Percentiles rank a stretch among this genome's conserved stretches.
Conservation (phyloP, 768 basidiomycete species). For the Tephrocybe sp. region DNA sequence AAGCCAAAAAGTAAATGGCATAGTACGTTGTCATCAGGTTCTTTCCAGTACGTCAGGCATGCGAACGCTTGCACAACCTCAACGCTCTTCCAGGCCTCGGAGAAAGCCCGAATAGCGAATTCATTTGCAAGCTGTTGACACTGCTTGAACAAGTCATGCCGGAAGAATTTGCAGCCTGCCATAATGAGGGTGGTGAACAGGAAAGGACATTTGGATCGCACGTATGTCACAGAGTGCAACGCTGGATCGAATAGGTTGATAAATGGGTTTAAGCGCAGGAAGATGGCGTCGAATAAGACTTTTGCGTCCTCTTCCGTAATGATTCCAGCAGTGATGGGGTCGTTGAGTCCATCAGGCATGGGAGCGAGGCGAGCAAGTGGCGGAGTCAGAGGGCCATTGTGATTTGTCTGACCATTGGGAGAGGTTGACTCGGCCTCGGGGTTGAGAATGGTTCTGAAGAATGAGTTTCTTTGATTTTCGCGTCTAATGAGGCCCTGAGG, state of each 20-base stretch:
- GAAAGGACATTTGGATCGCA: constrained; percentile 77
- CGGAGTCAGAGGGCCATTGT: constrained; percentile 37
- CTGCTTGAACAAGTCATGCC: constrained; percentile 59
- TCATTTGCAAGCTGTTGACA: constrained; percentile 74
- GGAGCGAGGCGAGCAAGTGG: constrained; percentile 37
- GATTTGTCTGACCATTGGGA: constrained; percentile 29
- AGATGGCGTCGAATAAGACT: constrained; percentile 74
- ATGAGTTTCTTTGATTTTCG: constrained; percentile 71
- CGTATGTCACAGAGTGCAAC: constrained; percentile 78
- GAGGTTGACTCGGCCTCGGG: constrained; percentile 50
- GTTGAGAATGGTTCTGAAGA: constrained; percentile 82
- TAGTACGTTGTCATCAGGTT: constrained; percentile 78
- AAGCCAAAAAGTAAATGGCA: constrained; percentile 8
- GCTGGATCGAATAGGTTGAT: constrained; percentile 86
- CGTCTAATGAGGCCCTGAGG: constrained; percentile 72
- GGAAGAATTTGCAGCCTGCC: constrained; percentile 84
- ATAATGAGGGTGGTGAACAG: constrained; percentile 84
- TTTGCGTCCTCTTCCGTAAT: constrained; percentile 68
- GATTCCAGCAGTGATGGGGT: constrained; percentile 72
- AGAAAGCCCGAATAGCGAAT: constrained; percentile 74
- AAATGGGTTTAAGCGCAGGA: constrained; percentile 83
- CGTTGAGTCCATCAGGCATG: constrained; percentile 41
- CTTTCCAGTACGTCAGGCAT: constrained; percentile 87
- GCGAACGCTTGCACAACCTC: constrained; percentile 89
- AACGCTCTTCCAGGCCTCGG: constrained; percentile 74